Evolutionary conservation across 176 grass and related monocot genomes (phyloP).

Genomic region (Oryza meyeriana): DNA sequence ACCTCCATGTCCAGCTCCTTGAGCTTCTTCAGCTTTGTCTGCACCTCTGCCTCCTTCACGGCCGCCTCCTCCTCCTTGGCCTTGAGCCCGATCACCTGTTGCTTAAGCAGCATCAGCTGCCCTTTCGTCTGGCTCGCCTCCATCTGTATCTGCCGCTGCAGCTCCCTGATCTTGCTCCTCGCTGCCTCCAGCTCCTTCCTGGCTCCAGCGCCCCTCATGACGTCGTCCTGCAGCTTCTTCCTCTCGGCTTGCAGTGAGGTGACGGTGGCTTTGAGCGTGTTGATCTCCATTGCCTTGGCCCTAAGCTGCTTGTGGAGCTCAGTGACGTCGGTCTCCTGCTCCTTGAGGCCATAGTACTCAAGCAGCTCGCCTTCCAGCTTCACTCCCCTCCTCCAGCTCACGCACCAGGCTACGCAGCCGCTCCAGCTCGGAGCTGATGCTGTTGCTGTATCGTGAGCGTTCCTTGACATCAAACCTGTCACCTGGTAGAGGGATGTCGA

Average conservation of each 20-base stretch:
- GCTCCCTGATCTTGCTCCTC: slow-evolving; percentile 74
- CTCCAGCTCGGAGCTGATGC: slow-evolving; percentile 48
- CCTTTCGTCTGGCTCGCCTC: slow-evolving; percentile 78
- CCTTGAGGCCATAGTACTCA: slow-evolving; percentile 92
- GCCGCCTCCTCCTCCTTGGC: slow-evolving; percentile 70
- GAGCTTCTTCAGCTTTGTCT: slow-evolving; percentile 77
- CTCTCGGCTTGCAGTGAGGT: slow-evolving; percentile 66
- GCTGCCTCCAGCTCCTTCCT: slow-evolving; percentile 60
- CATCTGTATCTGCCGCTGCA: slow-evolving; percentile 77
- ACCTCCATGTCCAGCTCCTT: slow-evolving; percentile 80
- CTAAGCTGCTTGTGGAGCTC: slow-evolving; percentile 92
- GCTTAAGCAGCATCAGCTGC: slow-evolving; percentile 81
- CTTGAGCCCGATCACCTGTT: slow-evolving; percentile 74
- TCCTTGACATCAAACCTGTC: slow-evolving; percentile 71
- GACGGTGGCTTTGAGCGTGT: slow-evolving; percentile 71
- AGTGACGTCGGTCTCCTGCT: slow-evolving; percentile 65
- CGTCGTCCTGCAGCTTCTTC: slow-evolving; percentile 78
- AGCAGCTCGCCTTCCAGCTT: slow-evolving; percentile 79
- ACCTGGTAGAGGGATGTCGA: slow-evolving; percentile 57
- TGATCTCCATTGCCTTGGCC: slow-evolving; percentile 65
- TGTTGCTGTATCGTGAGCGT: slow-evolving; percentile 50
- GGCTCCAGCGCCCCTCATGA: background rate
- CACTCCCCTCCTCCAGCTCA: slow-evolving; percentile 78
- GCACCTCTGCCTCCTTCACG: slow-evolving; percentile 67
- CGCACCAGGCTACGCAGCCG: slow-evolving; percentile 49